Evolutionary conservation across 768 basidiomycete genomes (phyloP), one percentile per base, ranked within the genome.

Genomic region (Cytidiella melzeri): DNA sequence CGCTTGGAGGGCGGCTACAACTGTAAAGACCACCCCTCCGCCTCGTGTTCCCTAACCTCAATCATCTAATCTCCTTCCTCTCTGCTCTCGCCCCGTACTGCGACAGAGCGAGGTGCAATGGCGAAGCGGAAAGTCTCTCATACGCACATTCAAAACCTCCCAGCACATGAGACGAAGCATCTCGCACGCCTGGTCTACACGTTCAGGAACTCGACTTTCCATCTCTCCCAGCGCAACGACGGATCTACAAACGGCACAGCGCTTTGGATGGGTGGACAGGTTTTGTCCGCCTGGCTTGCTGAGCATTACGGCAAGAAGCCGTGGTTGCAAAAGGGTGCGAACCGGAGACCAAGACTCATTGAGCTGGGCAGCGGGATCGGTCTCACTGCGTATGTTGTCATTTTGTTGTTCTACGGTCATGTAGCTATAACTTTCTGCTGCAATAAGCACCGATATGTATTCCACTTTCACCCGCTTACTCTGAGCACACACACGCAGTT

Each of bases 331-430:
- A 49, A 55, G 43, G 15, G 21, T 9, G 5, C 53, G 23, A 45
- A 21, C 46, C 50, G 46, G 43, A 63, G 65, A 52, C 69, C 63
- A 24, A 69, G 70, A 47, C 83, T 77, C 6, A 68, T 92, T 49
- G 92, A 95, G 62, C 69, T 94, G 18, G 92, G 92, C 48, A 82
- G 84, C 58, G 92, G 92, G 19, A 81, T 87, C 27, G 92, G 90
- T 39, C 76, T 90, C 48, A 80, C 83, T 55, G 77, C 87, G 80
- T 87, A 65, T 65, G 84, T 71, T 47, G n/a, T n/a, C n/a, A 43
- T 27, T 43, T 15, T 47, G 7, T 7, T 34, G 30, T 34, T 7
- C 15, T 15, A 34, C 15, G 15, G 30, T 7, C 30, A 7, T 15
- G 9, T 34, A 34, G 7, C 9, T 34, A 34, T 34, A 34, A 37